These are phyloP conservation scores for Chlamydomonas reinhardtii DNA, from an alignment of 163 green algal species.

Conservation along the genomic window DNA sequence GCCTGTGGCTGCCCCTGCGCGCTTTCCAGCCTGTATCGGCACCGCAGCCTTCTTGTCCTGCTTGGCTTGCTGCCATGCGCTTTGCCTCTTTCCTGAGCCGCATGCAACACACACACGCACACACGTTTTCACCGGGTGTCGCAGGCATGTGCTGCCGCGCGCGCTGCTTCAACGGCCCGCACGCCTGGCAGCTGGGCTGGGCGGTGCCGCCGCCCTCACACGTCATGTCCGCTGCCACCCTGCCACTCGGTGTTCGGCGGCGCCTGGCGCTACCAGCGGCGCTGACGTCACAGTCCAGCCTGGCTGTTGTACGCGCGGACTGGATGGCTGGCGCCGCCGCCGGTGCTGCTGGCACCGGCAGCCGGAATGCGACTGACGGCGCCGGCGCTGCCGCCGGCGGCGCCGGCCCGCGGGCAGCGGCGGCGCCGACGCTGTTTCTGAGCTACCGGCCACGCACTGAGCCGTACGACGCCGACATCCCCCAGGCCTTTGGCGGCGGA, in stretches of 20 bases:
- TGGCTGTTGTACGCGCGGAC: not conserved
- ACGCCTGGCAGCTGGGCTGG: conserved; percentile 57
- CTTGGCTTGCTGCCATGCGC: too few species aligned
- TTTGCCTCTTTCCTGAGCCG: too few species aligned
- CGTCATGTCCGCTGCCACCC: not conserved
- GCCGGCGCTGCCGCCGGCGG: not conserved
- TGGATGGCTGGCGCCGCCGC: not conserved
- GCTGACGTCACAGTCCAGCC: not conserved
- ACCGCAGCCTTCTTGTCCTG: too few species aligned
- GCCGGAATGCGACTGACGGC: too few species aligned
- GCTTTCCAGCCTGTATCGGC: too few species aligned
- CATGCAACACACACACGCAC: too few species aligned
- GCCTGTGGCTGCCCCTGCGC: too few species aligned
- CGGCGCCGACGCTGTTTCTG: conserved; percentile 17
- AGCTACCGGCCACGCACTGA: not conserved
- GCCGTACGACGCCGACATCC: conserved; percentile 17
- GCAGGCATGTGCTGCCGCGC: conserved; percentile 47
- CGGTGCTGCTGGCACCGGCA: too few species aligned
- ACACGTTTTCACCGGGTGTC: too few species aligned
- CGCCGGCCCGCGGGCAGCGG: too few species aligned
- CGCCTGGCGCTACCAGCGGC: conserved; percentile 11
- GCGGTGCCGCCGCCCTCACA: not conserved
- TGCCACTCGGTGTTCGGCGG: not conserved
- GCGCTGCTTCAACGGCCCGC: conserved; percentile 47
- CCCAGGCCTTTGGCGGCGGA: not conserved